Percentiles rank a stretch among this genome's conserved stretches.
Evolutionary conservation across 1,284 basidiomycete genomes (phyloP).

Genomic region (Meripilus lineatus): DNA sequence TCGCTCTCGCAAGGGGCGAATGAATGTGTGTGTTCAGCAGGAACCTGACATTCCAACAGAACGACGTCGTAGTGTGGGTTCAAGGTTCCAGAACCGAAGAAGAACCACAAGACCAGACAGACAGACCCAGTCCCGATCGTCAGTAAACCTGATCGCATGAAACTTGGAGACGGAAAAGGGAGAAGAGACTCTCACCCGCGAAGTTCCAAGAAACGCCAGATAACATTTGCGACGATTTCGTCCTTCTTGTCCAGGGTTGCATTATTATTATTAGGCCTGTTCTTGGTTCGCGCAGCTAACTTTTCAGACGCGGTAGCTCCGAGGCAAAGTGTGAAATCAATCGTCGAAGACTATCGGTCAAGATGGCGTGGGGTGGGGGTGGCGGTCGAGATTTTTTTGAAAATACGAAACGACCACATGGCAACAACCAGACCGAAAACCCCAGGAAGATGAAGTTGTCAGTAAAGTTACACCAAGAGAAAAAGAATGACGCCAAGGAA

Average conservation of each 20-base stretch:
- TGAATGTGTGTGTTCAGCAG: slow-evolving; percentile 86
- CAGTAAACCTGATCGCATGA: neutral
- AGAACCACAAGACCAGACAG: neutral
- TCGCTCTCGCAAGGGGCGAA: slow-evolving; percentile 85
- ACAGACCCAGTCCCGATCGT: neutral
- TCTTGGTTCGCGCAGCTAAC: slow-evolving; percentile 73
- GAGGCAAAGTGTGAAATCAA: slow-evolving; percentile 93
- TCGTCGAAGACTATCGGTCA: slow-evolving; percentile 80
- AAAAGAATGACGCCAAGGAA: neutral
- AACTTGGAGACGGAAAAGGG: slow-evolving; percentile 3
- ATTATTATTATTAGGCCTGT: slow-evolving; percentile 36
- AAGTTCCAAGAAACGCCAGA: slow-evolving; percentile 97
- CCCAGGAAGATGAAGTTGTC: neutral
- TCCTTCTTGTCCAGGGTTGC: slow-evolving; percentile 91
- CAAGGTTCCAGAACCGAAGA: slow-evolving; percentile 5
- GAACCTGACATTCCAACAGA: slow-evolving; percentile 51
- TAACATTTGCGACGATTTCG: slow-evolving; percentile 95
- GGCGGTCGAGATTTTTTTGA: neutral
- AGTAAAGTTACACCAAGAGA: neutral
- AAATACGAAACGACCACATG: no score
- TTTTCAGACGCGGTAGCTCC: slow-evolving; percentile 84
- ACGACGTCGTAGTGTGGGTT: neutral
- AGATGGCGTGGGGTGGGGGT: neutral
- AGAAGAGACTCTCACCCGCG: slow-evolving; percentile 64
- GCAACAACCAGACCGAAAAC: no score